Conservation (phyloP, 208 protist species). For the Novymonas esmeraldas region DNA sequence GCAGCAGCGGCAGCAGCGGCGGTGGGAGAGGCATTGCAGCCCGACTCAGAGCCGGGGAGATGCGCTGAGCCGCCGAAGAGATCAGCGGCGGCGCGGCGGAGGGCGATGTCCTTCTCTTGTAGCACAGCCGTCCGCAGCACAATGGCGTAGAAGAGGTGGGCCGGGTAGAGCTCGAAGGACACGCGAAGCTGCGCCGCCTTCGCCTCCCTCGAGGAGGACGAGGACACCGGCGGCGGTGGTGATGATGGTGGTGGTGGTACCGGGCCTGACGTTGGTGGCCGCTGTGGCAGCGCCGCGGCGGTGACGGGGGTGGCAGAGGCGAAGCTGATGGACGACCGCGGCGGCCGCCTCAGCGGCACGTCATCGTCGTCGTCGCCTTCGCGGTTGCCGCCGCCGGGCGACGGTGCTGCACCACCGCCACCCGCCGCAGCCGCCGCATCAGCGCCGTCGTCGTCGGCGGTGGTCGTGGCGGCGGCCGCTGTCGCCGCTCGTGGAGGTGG, state of each 20-base stretch:
- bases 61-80: slow-evolving; percentile 34
- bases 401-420: too few species aligned
- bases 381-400: background rate
- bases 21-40: too few species aligned
- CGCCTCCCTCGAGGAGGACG: background rate
- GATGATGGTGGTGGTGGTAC: background rate
- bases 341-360: background rate
- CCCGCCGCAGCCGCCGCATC: background rate
- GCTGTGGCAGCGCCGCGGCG: background rate
- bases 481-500: slow-evolving; percentile 12
- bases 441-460: background rate
- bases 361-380: background rate
- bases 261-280: background rate
- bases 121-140: slow-evolving; percentile 34
- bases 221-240: slow-evolving; percentile 2
- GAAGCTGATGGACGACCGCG: slow-evolving; percentile 5
- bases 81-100: slow-evolving; percentile 33
- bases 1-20: background rate
- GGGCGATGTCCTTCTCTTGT: slow-evolving; percentile 54
- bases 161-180: slow-evolving; percentile 56
- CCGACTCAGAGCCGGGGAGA: too few species aligned
- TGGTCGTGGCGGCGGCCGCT: background rate
- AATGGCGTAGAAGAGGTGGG: slow-evolving; percentile 48
- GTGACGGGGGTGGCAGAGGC: background rate
- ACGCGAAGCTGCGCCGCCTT: slow-evolving; percentile 30